Percentiles rank a stretch among this genome's conserved stretches.
phyloP scores from a whole-genome alignment of 352 stramenopile species.

The Phytophthora chlamydospora region DNA sequence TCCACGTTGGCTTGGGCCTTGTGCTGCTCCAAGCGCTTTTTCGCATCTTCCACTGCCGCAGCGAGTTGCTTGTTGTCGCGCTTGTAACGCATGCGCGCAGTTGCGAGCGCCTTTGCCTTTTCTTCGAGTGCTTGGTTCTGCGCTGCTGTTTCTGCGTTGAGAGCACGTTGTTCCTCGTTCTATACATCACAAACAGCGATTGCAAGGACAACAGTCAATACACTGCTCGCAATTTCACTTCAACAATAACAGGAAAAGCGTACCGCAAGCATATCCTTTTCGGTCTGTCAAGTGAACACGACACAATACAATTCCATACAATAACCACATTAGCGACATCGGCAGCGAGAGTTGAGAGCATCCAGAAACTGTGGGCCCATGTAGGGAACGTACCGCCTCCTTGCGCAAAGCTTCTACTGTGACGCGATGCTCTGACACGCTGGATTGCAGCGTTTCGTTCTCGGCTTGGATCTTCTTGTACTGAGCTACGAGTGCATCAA shows the following conservation, averaged over 20 bases:
- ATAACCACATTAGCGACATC: slow-evolving; percentile 6
- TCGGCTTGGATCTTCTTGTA: slow-evolving; percentile 87
- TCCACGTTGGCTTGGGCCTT: slow-evolving; percentile 78
- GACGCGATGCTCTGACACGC: slow-evolving; percentile 60
- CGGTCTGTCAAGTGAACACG: slow-evolving; percentile 54
- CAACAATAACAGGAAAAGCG: slow-evolving; percentile 8
- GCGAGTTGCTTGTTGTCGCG: slow-evolving; percentile 86
- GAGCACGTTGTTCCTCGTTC: slow-evolving; percentile 88
- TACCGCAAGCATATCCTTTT: slow-evolving; percentile 89
- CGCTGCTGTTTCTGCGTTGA: slow-evolving; percentile 84
- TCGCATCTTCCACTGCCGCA: slow-evolving; percentile 76
- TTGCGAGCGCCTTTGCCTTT: slow-evolving; percentile 87
- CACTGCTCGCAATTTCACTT: background rate
- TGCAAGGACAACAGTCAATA: slow-evolving; percentile 1
- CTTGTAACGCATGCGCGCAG: slow-evolving; percentile 90
- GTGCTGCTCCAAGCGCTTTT: slow-evolving; percentile 83
- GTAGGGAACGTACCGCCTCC: slow-evolving; percentile 65
- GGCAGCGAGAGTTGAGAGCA: too few species aligned
- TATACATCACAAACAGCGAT: slow-evolving; percentile 31
- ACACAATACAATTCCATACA: slow-evolving; percentile 15
- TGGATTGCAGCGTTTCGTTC: slow-evolving; percentile 79
- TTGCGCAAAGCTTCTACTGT: slow-evolving; percentile 82
- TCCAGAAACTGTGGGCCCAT: background rate
- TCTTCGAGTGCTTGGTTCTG: slow-evolving; percentile 88
- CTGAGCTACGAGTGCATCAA: slow-evolving; percentile 75